phyloP scores from a whole-genome alignment of 2,329 filamentous ascomycete species.

The Rhynchosporium agropyri region DNA sequence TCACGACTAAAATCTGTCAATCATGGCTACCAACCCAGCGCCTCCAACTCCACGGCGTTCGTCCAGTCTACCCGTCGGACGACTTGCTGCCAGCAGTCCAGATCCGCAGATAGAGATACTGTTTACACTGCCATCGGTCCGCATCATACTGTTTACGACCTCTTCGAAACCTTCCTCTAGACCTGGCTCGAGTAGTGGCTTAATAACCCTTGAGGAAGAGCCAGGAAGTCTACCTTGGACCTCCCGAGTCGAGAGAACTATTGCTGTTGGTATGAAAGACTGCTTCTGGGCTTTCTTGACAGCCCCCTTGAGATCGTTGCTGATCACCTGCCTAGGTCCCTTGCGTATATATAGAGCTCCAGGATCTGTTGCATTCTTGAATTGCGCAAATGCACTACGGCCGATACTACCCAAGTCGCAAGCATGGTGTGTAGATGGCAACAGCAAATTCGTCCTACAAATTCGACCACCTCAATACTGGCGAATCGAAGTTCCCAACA shows the following conservation, averaged over 20 bases:
- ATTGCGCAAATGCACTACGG: slow-evolving; percentile 80
- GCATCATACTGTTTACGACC: slow-evolving; percentile 57
- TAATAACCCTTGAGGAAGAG: slow-evolving; percentile 48
- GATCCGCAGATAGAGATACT: slow-evolving; percentile 42
- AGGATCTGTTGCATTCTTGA: slow-evolving; percentile 84
- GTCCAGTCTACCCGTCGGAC: slow-evolving; percentile 32
- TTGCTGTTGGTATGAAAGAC: slow-evolving; percentile 67
- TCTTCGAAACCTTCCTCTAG: slow-evolving; percentile 22
- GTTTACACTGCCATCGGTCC: slow-evolving; percentile 40
- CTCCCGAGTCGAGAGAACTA: slow-evolving; percentile 76
- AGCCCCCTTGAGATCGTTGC: slow-evolving; percentile 8
- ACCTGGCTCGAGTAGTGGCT: slow-evolving; percentile 34
- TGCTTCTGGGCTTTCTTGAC: neutral
- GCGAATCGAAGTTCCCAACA: slow-evolving; percentile 80
- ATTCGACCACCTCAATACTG: slow-evolving; percentile 85
- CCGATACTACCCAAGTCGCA: slow-evolving; percentile 88
- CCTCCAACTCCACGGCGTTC: slow-evolving; percentile 31
- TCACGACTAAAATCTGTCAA: slow-evolving; percentile 16
- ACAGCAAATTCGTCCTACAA: slow-evolving; percentile 83
- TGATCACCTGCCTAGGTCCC: slow-evolving; percentile 53
- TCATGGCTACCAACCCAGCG: slow-evolving; percentile 34
- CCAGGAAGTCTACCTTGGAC: slow-evolving; percentile 71
- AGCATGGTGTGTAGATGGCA: slow-evolving; percentile 89
- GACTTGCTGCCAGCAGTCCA: slow-evolving; percentile 27
- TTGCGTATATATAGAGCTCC: slow-evolving; percentile 85